These are phyloP conservation scores for Ceraceosorus guamensis DNA, from an alignment of 1,284 basidiomycete species.

Conservation along the genomic window DNA sequence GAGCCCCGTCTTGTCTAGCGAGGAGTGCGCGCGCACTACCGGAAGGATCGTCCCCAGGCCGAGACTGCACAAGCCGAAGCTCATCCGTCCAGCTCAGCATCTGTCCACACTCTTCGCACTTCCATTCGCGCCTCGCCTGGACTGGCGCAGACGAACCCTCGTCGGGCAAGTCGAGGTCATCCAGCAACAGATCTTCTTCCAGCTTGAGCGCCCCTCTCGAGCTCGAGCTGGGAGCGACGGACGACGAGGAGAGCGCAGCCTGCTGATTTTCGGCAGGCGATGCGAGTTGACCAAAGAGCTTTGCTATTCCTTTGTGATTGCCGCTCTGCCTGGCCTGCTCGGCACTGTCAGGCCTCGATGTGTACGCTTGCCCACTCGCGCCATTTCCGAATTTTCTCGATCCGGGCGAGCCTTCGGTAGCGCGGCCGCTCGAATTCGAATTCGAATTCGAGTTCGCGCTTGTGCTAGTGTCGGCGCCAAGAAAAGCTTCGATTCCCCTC, in stretches of 20 bases:
- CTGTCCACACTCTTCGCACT: constrained; percentile 25
- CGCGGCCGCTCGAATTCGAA: constrained; percentile 1
- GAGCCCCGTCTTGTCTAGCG: not conserved
- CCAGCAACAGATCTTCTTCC: not conserved
- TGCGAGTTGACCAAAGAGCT: not conserved
- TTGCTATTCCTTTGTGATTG: too few relatives aligned
- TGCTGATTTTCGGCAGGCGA: constrained; percentile 19
- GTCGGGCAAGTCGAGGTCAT: not conserved
- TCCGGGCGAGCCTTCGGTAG: not conserved
- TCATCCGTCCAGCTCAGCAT: constrained; percentile 7
- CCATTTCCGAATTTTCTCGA: constrained; percentile 1
- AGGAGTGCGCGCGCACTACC: not conserved
- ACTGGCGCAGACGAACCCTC: not conserved
- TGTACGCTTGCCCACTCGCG: too few relatives aligned
- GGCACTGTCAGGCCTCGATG: too few relatives aligned
- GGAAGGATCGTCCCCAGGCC: not conserved
- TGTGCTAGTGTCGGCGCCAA: constrained; percentile 48
- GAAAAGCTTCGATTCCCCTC: constrained; percentile 76
- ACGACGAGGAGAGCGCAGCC: constrained; percentile 5
- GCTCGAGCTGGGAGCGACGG: not conserved
- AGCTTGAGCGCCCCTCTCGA: too few relatives aligned
- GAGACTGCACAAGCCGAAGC: too few relatives aligned
- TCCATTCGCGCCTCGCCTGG: constrained; percentile 12
- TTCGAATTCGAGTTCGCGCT: constrained; percentile 31
- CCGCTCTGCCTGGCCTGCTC: too few relatives aligned